These are phyloP conservation scores for Staphylotrichum longicolle DNA, from an alignment of 495 filamentous ascomycete species.

Conservation along the genomic window DNA sequence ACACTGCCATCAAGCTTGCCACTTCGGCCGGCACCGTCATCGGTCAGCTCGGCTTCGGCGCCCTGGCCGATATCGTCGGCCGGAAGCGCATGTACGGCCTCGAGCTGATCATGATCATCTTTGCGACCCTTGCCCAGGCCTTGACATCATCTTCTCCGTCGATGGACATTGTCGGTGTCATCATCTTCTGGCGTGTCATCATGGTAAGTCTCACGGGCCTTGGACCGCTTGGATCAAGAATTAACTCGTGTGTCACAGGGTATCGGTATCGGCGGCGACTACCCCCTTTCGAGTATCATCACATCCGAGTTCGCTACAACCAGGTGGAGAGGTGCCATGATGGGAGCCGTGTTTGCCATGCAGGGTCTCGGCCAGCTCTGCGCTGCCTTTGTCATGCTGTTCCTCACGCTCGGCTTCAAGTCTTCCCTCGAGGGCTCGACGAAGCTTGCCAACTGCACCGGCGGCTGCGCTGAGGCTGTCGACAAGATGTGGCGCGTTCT, in stretches of 20 bases:
- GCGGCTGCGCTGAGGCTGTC: constrained; percentile 64
- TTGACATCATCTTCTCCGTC: constrained; percentile 65
- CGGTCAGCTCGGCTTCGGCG: constrained; percentile 80
- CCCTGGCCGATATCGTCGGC: constrained; percentile 73
- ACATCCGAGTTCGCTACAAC: constrained; percentile 78
- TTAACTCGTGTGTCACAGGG: constrained; percentile 35
- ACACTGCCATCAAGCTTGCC: constrained; percentile 84
- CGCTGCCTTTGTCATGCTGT: constrained; percentile 68
- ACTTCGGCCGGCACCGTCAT: constrained; percentile 86
- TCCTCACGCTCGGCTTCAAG: constrained; percentile 71
- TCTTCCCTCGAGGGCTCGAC: constrained; percentile 57
- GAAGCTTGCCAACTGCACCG: constrained; percentile 53
- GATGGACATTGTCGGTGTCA: constrained; percentile 68
- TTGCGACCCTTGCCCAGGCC: constrained; percentile 75
- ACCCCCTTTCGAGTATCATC: constrained; percentile 81
- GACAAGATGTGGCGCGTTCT: constrained; percentile 85
- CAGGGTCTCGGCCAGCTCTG: constrained; percentile 75
- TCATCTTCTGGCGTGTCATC: constrained; percentile 87
- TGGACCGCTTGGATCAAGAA: too few relatives aligned
- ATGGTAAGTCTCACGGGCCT: constrained; percentile 51
- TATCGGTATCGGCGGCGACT: constrained; percentile 82
- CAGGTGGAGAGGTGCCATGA: constrained; percentile 76
- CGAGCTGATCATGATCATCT: constrained; percentile 84
- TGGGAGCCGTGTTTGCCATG: constrained; percentile 83
- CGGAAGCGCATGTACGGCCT: constrained; percentile 86